Base-by-base conservation (phyloP, 1,284 basidiomycete species). In the Cryptococcus sp. region DNA sequence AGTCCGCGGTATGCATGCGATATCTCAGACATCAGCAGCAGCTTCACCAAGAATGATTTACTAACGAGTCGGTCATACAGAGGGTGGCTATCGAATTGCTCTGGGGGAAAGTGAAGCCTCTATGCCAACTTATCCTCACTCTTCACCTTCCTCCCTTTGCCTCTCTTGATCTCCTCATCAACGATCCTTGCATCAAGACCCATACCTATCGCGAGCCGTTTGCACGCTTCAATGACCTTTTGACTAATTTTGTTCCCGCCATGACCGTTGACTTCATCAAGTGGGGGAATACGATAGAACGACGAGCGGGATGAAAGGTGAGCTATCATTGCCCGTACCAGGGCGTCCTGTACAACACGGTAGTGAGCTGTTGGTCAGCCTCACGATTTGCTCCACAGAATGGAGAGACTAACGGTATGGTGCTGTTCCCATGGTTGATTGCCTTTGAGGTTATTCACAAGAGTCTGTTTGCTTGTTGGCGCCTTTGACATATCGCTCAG, bases 231-330 rank as follows among this genome's bases (percentile, higher is more conserved):
- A 16, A 57, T 52, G 29, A 57, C 44, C 39, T 52, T 57, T 22
- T 48, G 25, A 38, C 55, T 57, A 34, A 53, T 49, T 10, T 43
- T 40, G 39, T 53, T 53, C 3, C 50, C 55, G 3, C 55, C 50
- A 38, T 53, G 55, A 11, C 51, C 55, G 45, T 57, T 39, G 7
- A 57, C 55, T 38, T 52, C 39, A 6, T n/a, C 43, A 6, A 53
- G 55, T 17, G 26, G 50, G 15, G 50, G 50, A 17, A 39, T 23
- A n/a, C 20, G 37, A 17, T 46, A 53, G 7, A 52, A 39, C 10
- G 26, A 15, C 3, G 41, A 40, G 17, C 55, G 50, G 41, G 26
- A 29, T 10, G 43, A 11, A n/a, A 57, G 34, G 22, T 23, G 50
- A 11, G 22, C 10, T 20, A 53, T 57, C 22, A 47, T 40, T 4